These are phyloP conservation scores for Saturnispora sanitii DNA, from an alignment of 805 yeast genomes.

Conservation along the genomic window DNA sequence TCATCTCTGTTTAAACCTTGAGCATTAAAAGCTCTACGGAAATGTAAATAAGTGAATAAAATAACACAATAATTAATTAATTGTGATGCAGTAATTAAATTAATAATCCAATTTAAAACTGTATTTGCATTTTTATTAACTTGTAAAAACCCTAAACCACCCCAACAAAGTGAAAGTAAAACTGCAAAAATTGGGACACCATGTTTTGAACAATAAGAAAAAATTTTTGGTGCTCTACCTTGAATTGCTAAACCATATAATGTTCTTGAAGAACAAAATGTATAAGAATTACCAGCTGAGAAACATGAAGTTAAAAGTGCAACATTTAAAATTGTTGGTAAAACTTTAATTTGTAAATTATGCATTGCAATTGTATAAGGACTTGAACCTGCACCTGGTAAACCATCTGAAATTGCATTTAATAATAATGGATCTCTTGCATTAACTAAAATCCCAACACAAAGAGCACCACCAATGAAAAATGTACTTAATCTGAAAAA, in stretches of 20 bases:
- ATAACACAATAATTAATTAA: slow-evolving; percentile 52
- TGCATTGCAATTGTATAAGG: slow-evolving; percentile 79
- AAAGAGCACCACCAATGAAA: slow-evolving; percentile 39
- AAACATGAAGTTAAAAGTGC: slow-evolving; percentile 64
- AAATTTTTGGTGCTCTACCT: slow-evolving; percentile 64
- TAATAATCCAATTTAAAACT: slow-evolving; percentile 65
- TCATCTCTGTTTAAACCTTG: slow-evolving; percentile 39
- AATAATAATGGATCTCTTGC: slow-evolving; percentile 31
- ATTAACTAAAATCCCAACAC: slow-evolving; percentile 37
- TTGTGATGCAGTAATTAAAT: slow-evolving; percentile 61
- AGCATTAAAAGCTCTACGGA: slow-evolving; percentile 45
- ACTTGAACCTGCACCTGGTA: slow-evolving; percentile 43
- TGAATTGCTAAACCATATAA: slow-evolving; percentile 59
- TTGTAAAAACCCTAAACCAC: slow-evolving; percentile 59
- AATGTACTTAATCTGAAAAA: slow-evolving; percentile 33
- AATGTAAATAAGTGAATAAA: slow-evolving; percentile 48
- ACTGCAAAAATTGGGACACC: slow-evolving; percentile 73
- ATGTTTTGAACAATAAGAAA: slow-evolving; percentile 48
- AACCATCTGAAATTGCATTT: slow-evolving; percentile 25
- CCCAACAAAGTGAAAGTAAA: slow-evolving; percentile 45
- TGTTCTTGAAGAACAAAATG: slow-evolving; percentile 58
- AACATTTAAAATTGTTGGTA: slow-evolving; percentile 71
- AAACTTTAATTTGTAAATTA: slow-evolving; percentile 47
- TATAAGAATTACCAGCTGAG: slow-evolving; percentile 75
- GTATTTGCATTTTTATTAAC: slow-evolving; percentile 47